Evolutionary conservation across 208 protist genomes (phyloP).

Genomic region (Wallacemonas sp.): DNA sequence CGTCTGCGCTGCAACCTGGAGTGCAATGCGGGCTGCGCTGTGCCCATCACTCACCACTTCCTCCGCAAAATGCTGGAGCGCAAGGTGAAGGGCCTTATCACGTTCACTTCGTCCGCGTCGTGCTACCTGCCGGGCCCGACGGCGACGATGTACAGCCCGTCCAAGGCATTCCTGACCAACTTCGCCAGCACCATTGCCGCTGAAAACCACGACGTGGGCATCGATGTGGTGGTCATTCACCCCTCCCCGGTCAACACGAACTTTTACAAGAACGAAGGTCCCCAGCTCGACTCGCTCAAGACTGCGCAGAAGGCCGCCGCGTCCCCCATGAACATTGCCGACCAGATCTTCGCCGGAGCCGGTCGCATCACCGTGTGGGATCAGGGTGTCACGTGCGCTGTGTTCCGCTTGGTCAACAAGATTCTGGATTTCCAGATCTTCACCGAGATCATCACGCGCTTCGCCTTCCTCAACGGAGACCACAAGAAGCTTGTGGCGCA

Average conservation of each 20-base stretch:
- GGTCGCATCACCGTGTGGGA: slow-evolving; percentile 86
- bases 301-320: slow-evolving; percentile 64
- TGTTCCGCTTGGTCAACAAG: slow-evolving; percentile 80
- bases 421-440: slow-evolving; percentile 85
- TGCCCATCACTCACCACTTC: slow-evolving; percentile 90
- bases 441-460: slow-evolving; percentile 75
- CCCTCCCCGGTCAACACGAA: slow-evolving; percentile 88
- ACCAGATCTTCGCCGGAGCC: slow-evolving; percentile 81
- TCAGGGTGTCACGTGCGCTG: slow-evolving; percentile 66
- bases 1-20: slow-evolving; percentile 84
- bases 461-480: slow-evolving; percentile 71
- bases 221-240: slow-evolving; percentile 87
- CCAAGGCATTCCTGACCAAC: slow-evolving; percentile 92
- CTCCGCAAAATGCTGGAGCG: slow-evolving; percentile 84
- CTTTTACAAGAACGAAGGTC: slow-evolving; percentile 88
- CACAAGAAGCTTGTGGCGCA: slow-evolving; percentile 47
- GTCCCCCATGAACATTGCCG: slow-evolving; percentile 76
- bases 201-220: slow-evolving; percentile 78
- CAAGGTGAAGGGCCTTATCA: slow-evolving; percentile 75
- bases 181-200: slow-evolving; percentile 79
- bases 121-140: slow-evolving; percentile 87
- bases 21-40: slow-evolving; percentile 85
- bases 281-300: slow-evolving; percentile 68
- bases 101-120: slow-evolving; percentile 85
- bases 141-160: slow-evolving; percentile 86